A percentile compares a stretch with the other conserved stretches of the same genome.
Evolutionary conservation across 2,329 filamentous ascomycete genomes (phyloP).

Genomic region (Aspergillus spinulosporus): DNA sequence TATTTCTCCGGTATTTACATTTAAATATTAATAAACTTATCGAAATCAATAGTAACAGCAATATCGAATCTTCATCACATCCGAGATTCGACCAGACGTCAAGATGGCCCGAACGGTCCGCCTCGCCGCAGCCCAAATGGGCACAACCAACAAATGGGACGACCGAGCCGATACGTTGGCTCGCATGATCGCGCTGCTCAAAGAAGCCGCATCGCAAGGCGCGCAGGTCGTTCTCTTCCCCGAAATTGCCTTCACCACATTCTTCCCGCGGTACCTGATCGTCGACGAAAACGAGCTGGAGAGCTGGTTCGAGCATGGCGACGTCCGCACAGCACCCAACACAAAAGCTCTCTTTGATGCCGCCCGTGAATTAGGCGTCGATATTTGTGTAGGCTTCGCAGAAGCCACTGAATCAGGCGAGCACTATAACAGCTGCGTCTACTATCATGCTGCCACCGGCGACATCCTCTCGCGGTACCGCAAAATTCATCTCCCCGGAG

Average conservation of each 20-base stretch:
- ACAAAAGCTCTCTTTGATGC: slow-evolving; percentile 52
- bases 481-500: slow-evolving; percentile 58
- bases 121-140: slow-evolving; percentile 58
- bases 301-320: slow-evolving; percentile 53
- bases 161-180: slow-evolving; percentile 46
- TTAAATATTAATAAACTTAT: neutral
- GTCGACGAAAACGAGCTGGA: slow-evolving; percentile 48
- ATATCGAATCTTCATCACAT: neutral
- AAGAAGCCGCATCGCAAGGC: slow-evolving; percentile 46
- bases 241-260: slow-evolving; percentile 58
- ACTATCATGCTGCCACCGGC: slow-evolving; percentile 49
- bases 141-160: slow-evolving; percentile 48
- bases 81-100: neutral
- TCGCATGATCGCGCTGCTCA: slow-evolving; percentile 53
- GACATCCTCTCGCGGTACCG: slow-evolving; percentile 54
- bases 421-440: slow-evolving; percentile 55
- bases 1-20: neutral
- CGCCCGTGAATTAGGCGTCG: slow-evolving; percentile 50
- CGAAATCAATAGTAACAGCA: neutral
- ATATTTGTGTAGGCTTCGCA: slow-evolving; percentile 56
- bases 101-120: slow-evolving; percentile 45
- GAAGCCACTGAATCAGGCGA: slow-evolving; percentile 49
- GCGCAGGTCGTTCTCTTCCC: slow-evolving; percentile 56
- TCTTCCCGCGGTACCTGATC: slow-evolving; percentile 57
- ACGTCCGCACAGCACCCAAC: slow-evolving; percentile 44